phyloP scores from a whole-genome alignment of 164 flowering plant species.

The Aristolochia contorta region DNA sequence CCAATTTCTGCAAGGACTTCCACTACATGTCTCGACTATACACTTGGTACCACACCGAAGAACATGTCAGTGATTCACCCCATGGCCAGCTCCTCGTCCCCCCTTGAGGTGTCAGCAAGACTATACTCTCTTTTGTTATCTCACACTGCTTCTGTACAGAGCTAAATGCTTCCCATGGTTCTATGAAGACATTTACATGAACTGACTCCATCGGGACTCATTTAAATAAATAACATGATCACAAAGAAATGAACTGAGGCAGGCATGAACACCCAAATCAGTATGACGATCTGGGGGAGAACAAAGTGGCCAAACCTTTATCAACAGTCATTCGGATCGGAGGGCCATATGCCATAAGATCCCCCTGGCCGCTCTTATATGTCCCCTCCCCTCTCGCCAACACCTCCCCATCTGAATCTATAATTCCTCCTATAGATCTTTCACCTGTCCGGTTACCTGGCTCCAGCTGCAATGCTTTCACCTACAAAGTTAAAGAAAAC shows the following conservation, averaged over 20 bases:
- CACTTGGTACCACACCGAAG: too few relatives aligned
- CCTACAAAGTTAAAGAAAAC: constrained; percentile 31
- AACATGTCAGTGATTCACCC: too few relatives aligned
- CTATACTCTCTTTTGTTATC: too few relatives aligned
- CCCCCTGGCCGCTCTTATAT: constrained; percentile 39
- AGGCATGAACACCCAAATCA: not conserved
- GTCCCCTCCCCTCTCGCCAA: constrained; percentile 82
- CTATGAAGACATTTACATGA: too few relatives aligned
- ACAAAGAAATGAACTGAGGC: not conserved
- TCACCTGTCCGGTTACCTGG: constrained; percentile 56
- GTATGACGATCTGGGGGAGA: constrained; percentile 35
- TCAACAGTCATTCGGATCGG: constrained; percentile 59
- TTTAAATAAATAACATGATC: too few relatives aligned
- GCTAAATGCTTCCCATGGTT: too few relatives aligned
- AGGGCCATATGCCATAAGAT: constrained; percentile 56
- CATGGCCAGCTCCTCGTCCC: too few relatives aligned
- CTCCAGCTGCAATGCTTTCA: constrained; percentile 70
- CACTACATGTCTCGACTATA: too few relatives aligned
- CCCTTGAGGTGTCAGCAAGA: too few relatives aligned
- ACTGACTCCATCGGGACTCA: too few relatives aligned
- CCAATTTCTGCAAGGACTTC: too few relatives aligned
- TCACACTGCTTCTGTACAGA: too few relatives aligned
- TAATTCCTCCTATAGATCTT: constrained; percentile 68
- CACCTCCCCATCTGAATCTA: constrained; percentile 93
- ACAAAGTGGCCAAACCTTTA: constrained; percentile 82